These are phyloP conservation scores for Nigrograna mackinnonii DNA, from an alignment of 2,329 filamentous ascomycete species.

Conservation along the genomic window DNA sequence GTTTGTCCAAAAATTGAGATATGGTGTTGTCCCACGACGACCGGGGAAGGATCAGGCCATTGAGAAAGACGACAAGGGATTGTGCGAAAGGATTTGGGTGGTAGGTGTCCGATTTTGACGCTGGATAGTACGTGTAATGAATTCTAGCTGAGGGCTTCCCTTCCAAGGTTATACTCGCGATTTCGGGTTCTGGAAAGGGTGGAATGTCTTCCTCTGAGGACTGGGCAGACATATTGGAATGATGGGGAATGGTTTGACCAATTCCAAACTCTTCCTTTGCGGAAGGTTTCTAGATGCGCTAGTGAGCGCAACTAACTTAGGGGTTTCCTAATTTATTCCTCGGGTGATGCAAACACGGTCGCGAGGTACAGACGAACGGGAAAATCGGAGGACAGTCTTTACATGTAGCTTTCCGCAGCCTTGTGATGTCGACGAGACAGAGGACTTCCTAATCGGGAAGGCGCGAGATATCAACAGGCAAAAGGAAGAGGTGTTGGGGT, in stretches of 20 bases:
- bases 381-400: no score
- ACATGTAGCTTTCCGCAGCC: no score
- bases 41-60: constrained; percentile 47
- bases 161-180: constrained; percentile 29
- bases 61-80: constrained; percentile 48
- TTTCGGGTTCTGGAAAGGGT: constrained; percentile 32
- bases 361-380: no score
- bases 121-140: constrained; percentile 38
- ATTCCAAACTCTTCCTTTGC: no score
- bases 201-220: constrained; percentile 32
- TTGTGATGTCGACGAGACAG: no score
- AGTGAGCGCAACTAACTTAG: no score
- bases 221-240: constrained; percentile 10
- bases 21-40: constrained; percentile 43
- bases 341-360: no score
- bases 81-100: constrained; percentile 36
- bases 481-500: no score
- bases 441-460: constrained; percentile 14
- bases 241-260: no score
- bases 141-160: constrained; percentile 31
- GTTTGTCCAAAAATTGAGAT: constrained; percentile 27
- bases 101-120: constrained; percentile 23
- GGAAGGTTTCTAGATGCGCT: no score
- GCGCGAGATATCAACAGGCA: constrained; percentile 12
- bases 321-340: no score